A percentile compares a stretch with the other conserved stretches of the same genome.
phyloP scores from a whole-genome alignment of 495 filamentous ascomycete genomes.

The Aspergillus baeticus region DNA sequence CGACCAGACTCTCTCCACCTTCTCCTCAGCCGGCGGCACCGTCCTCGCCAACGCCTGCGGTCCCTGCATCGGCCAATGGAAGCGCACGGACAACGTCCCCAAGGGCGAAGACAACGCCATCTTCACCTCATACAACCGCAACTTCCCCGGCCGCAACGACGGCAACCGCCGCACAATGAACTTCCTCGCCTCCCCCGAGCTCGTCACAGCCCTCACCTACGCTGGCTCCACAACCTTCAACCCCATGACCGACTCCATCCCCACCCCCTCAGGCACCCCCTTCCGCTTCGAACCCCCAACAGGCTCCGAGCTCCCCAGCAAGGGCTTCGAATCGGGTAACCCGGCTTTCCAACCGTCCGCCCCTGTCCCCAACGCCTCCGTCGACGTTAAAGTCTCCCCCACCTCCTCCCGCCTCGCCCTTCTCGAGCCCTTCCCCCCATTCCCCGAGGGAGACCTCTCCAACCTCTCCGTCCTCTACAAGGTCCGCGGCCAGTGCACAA shows the following conservation, averaged over 20 bases:
- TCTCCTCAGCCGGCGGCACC: conserved; percentile 86
- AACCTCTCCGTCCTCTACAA: conserved; percentile 78
- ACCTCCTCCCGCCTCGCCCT: conserved; percentile 84
- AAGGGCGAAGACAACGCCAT: conserved; percentile 94
- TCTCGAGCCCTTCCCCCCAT: conserved; percentile 86
- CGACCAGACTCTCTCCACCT: conserved; percentile 86
- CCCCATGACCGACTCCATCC: conserved; percentile 83
- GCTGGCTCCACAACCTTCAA: conserved; percentile 94
- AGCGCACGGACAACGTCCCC: conserved; percentile 75
- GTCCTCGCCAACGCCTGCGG: conserved; percentile 97
- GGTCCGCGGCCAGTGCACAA: conserved; percentile 95
- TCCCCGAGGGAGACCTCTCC: conserved; percentile 71
- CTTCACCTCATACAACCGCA: conserved; percentile 96
- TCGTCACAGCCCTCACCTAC: conserved; percentile 95
- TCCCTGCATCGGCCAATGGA: conserved; percentile 94
- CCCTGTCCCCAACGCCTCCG: conserved; percentile 57
- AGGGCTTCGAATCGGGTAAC: conserved; percentile 79
- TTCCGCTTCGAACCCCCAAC: conserved; percentile 86
- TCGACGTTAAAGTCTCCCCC: conserved; percentile 71
- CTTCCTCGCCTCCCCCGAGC: conserved; percentile 93
- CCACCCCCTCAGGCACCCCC: conserved; percentile 72
- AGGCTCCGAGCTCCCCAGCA: conserved; percentile 71
- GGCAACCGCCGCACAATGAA: conserved; percentile 97
- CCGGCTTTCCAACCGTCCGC: conserved; percentile 70
- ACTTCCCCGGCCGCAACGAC: conserved; percentile 96